These are phyloP conservation scores for Fusarium gaditjirri DNA, from an alignment of 2,329 filamentous ascomycete genomes.

Conservation along the genomic window DNA sequence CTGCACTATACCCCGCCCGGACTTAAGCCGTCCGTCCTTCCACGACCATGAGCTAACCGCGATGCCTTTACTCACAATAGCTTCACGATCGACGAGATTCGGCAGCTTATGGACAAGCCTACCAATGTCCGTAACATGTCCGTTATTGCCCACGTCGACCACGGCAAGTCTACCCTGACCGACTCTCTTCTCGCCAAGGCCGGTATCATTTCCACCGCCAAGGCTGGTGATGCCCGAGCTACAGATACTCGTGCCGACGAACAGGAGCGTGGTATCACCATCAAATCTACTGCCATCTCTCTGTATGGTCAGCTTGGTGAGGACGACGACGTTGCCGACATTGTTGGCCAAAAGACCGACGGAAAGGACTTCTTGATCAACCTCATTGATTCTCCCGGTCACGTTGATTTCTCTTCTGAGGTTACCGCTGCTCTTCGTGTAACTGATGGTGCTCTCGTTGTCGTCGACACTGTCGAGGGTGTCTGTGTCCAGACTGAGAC, in stretches of 20 bases:
- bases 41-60: conserved; percentile 59
- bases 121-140: conserved; percentile 93
- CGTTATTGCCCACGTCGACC: conserved; percentile 99
- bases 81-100: conserved; percentile 98
- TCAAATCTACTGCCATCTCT: conserved; percentile 99
- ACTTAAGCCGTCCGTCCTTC: conserved; percentile 49
- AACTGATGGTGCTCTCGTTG: conserved; percentile 98
- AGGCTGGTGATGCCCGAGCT: conserved; percentile 94
- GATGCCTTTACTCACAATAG: conserved; percentile 61
- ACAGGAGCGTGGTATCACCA: conserved; percentile 99
- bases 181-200: conserved; percentile 99
- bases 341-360: conserved; percentile 85
- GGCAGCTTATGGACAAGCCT: conserved; percentile 81
- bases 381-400: conserved; percentile 99
- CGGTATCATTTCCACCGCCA: conserved; percentile 98
- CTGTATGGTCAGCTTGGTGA: conserved; percentile 87
- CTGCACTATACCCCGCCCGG: conserved; percentile 50
- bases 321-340: conserved; percentile 92
- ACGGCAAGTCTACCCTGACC: conserved; percentile 99
- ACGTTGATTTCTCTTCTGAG: conserved; percentile 99
- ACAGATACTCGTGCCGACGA: conserved; percentile 98
- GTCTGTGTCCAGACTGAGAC: conserved; percentile 99
- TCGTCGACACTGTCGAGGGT: conserved; percentile 99
- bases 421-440: conserved; percentile 99
- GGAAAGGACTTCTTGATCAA: conserved; percentile 99